phyloP scores from a whole-genome alignment of 2,329 filamentous ascomycete genomes.

The Helminthosporium solani region DNA sequence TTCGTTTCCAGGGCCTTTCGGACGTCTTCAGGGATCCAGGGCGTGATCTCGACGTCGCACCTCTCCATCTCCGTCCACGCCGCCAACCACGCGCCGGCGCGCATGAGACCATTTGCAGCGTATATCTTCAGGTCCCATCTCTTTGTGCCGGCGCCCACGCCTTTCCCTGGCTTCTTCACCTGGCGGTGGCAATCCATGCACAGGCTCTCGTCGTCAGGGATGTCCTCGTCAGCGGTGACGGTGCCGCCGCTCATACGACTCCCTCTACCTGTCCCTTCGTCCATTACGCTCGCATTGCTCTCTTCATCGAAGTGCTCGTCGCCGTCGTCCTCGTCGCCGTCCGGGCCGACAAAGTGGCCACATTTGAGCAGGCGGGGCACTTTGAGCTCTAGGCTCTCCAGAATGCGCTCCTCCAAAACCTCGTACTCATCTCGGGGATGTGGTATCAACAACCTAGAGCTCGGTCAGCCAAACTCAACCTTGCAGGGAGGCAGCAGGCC shows the following conservation, averaged over 20 bases:
- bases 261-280: conserved; percentile 33
- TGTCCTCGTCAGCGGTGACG: conserved; percentile 34
- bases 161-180: conserved; percentile 39
- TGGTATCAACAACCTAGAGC: conserved; percentile 63
- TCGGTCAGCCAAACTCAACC: too few relatives aligned
- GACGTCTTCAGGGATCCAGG: conserved; percentile 63
- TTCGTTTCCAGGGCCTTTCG: conserved; percentile 61
- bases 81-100: conserved; percentile 84
- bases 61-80: conserved; percentile 98
- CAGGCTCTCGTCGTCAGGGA: conserved; percentile 39
- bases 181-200: conserved; percentile 53
- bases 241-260: conserved; percentile 40
- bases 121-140: conserved; percentile 84
- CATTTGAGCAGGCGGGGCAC: conserved; percentile 71
- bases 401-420: conserved; percentile 71
- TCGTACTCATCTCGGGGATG: conserved; percentile 82
- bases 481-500: too few relatives aligned
- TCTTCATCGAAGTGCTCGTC: conserved; percentile 39
- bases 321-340: conserved; percentile 34
- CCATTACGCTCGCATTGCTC: conserved; percentile 35
- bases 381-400: conserved; percentile 73
- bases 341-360: conserved; percentile 65
- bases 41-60: conserved; percentile 90
- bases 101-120: conserved; percentile 92
- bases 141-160: conserved; percentile 46